Percentiles rank a stretch among this genome's conserved stretches.
Conservation (phyloP, 2,329 filamentous ascomycete genomes). For the Berkeleyomyces rouxiae region DNA sequence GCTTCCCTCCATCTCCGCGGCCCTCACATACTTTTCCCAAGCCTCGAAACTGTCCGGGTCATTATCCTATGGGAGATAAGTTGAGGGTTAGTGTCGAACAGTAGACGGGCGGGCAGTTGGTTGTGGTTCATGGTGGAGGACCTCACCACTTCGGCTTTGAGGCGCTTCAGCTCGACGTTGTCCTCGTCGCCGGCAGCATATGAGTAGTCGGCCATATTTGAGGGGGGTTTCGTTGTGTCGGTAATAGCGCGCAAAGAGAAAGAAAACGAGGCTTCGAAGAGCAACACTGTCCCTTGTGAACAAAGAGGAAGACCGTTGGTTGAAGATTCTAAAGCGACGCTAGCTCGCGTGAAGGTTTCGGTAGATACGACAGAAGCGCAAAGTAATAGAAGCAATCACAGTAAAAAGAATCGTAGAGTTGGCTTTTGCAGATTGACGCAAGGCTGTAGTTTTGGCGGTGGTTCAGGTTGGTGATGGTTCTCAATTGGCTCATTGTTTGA, state of each 20-base stretch:
- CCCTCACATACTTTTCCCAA: conserved; percentile 83
- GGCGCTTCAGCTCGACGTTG: conserved; percentile 64
- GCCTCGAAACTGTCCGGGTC: conserved; percentile 84
- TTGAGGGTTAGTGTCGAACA: neutral
- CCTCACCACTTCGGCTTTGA: conserved; percentile 62
- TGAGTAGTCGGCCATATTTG: conserved; percentile 11
- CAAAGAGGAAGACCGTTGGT: too few relatives aligned
- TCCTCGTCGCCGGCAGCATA: conserved; percentile 44
- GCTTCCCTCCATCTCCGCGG: conserved; percentile 80
- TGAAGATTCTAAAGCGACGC: too few relatives aligned
- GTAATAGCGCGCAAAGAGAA: neutral
- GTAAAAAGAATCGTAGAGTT: neutral
- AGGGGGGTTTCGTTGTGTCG: neutral
- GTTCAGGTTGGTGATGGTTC: neutral
- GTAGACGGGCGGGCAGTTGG: neutral
- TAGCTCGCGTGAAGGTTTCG: too few relatives aligned
- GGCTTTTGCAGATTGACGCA: neutral
- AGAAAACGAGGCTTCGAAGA: neutral
- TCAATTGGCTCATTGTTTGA: neutral
- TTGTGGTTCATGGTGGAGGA: neutral
- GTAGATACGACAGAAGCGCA: neutral
- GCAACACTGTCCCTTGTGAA: too few relatives aligned
- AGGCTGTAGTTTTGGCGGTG: neutral
- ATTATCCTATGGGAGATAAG: conserved; percentile 27
- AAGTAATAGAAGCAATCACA: neutral